phyloP scores from a whole-genome alignment of 306 rosid species.

The Albizia julibrissin region DNA sequence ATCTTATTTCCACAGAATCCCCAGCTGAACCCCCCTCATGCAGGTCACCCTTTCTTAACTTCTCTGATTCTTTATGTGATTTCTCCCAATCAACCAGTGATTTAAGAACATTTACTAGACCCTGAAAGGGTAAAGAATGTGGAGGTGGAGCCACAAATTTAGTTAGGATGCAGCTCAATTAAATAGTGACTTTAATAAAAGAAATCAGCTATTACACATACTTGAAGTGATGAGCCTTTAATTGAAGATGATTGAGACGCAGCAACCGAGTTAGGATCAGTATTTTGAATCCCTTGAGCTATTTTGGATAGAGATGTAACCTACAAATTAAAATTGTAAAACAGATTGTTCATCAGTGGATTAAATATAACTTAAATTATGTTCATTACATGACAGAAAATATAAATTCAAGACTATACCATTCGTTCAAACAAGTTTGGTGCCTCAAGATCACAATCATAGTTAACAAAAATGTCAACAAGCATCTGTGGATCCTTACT shows the following conservation, averaged over 20 bases:
- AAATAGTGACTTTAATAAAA: conserved; percentile 30
- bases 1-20: conserved; percentile 70
- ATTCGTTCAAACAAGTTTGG: conserved; percentile 96
- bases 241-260: conserved; percentile 73
- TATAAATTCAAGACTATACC: conserved; percentile 51
- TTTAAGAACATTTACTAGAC: conserved; percentile 94
- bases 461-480: conserved; percentile 97
- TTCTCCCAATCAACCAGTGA: conserved; percentile 98
- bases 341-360: conserved; percentile 22
- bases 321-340: conserved; percentile 50
- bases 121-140: conserved; percentile 56
- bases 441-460: conserved; percentile 99
- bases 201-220: conserved; percentile 45
- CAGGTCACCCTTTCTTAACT: conserved; percentile 45
- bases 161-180: conserved; percentile 3
- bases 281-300: conserved; percentile 80
- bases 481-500: conserved; percentile 98
- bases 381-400: conserved; percentile 31
- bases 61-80: conserved; percentile 62
- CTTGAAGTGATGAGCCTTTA: conserved; percentile 97
- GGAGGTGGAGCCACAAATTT: conserved; percentile 35
- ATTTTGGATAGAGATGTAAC: conserved; percentile 89
- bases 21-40: conserved; percentile 64
- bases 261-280: conserved; percentile 81
- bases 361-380: background rate